Evolutionary conservation across 305 asterid genomes (phyloP).

Genomic region (Fraxinus angustifolia): DNA sequence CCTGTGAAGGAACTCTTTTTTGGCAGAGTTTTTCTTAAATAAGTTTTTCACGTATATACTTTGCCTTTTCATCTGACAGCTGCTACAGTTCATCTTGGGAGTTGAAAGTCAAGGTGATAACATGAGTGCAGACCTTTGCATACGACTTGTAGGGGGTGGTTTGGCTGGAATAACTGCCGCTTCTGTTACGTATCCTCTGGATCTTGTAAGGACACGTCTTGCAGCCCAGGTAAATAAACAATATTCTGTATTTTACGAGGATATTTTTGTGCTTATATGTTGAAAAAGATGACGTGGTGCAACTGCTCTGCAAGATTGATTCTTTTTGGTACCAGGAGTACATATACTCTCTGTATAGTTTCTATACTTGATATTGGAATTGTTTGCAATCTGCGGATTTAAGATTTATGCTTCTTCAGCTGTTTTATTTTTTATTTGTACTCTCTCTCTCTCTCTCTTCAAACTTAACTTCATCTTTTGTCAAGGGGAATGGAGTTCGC

Average conservation of each 20-base stretch:
- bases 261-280: neutral
- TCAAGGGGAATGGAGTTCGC: neutral
- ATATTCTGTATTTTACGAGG: neutral
- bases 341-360: neutral
- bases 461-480: neutral
- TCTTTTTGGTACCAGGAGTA: neutral
- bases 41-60: neutral
- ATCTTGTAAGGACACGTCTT: slow-evolving; percentile 85
- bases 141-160: slow-evolving; percentile 79
- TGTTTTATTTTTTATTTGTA: neutral
- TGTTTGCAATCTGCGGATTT: neutral
- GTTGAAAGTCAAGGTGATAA: slow-evolving; percentile 58
- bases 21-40: neutral
- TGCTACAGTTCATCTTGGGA: slow-evolving; percentile 48
- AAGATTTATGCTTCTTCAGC: neutral
- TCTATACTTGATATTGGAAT: neutral
- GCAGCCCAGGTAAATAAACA: slow-evolving; percentile 60
- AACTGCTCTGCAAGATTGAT: neutral
- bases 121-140: slow-evolving; percentile 57
- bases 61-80: slow-evolving; percentile 32
- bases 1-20: slow-evolving; percentile 27
- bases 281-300: neutral
- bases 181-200: slow-evolving; percentile 76
- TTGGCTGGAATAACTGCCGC: slow-evolving; percentile 91
- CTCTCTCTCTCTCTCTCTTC: neutral